A percentile compares a stretch with the other conserved stretches of the same genome.
Conservation (phyloP, 2,329 filamentous ascomycete genomes). For the Fonsecaea nubica region DNA sequence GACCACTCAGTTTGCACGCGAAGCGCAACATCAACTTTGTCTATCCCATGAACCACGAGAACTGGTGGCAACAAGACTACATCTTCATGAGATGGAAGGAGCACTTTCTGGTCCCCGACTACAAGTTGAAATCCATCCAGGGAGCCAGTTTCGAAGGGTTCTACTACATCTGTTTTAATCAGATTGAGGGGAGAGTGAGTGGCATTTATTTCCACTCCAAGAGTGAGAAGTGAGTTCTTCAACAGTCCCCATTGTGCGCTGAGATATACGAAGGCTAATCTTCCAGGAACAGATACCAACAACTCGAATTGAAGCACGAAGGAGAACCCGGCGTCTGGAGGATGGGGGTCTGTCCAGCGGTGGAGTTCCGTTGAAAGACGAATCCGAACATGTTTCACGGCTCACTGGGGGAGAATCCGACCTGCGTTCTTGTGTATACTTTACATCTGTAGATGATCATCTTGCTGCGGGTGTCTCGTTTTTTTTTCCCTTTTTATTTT, state of each 20-base stretch:
- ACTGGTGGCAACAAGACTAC: conserved; percentile 72
- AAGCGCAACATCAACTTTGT: conserved; percentile 48
- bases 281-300: conserved; percentile 74
- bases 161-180: conserved; percentile 99
- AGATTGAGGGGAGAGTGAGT: conserved; percentile 80
- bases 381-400: not conserved
- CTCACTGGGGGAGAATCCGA: not conserved
- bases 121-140: conserved; percentile 85
- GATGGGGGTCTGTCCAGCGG: conserved; percentile 77
- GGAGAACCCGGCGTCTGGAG: conserved; percentile 81
- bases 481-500: not conserved
- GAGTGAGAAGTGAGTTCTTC: conserved; percentile 82
- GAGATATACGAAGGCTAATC: conserved; percentile 21
- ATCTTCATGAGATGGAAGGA: conserved; percentile 99
- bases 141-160: conserved; percentile 98
- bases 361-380: conserved; percentile 70
- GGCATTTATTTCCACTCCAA: conserved; percentile 98
- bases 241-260: not conserved
- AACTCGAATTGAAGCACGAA: conserved; percentile 88
- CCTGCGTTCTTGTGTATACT: conserved; percentile 18
- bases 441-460: conserved; percentile 7
- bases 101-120: conserved; percentile 94
- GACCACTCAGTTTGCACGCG: conserved; percentile 72
- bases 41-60: conserved; percentile 54
- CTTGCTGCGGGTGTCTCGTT: not conserved